Conservation (phyloP, 768 basidiomycete genomes). For the Russula ochroleuca region DNA sequence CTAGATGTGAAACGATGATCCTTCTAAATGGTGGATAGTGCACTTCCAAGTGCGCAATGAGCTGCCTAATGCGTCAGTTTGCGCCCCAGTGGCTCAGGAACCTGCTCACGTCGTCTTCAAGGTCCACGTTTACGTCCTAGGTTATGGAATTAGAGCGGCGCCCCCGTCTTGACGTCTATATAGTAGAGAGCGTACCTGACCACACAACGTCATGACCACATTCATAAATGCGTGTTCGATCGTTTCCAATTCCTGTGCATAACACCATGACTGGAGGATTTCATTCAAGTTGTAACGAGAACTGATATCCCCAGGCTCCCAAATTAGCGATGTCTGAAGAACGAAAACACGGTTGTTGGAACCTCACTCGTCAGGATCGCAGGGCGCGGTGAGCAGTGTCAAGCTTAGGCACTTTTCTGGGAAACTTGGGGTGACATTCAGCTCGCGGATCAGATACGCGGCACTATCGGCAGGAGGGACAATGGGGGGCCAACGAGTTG, state of each 20-base stretch:
- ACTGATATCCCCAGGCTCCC: not conserved
- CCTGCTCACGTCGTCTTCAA: conserved; percentile 24
- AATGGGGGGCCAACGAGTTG: too few species aligned
- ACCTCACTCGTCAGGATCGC: conserved; percentile 19
- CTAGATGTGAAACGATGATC: conserved; percentile 18
- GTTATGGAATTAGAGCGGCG: not conserved
- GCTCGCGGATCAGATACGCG: not conserved
- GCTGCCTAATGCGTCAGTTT: conserved; percentile 13
- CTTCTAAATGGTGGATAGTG: conserved; percentile 29
- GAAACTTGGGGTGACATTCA: conserved; percentile 18
- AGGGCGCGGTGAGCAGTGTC: conserved; percentile 23
- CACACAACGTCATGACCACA: conserved; percentile 26
- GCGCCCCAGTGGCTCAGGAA: not conserved
- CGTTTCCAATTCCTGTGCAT: conserved; percentile 29
- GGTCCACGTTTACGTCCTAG: conserved; percentile 24
- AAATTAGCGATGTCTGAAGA: not conserved
- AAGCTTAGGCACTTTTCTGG: conserved; percentile 28
- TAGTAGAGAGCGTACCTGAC: conserved; percentile 20
- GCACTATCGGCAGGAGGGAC: not conserved
- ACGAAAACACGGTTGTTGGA: too few species aligned
- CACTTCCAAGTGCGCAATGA: conserved; percentile 28
- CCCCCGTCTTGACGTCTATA: not conserved
- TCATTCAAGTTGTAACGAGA: conserved; percentile 26
- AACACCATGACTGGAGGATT: conserved; percentile 30
- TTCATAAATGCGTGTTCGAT: conserved; percentile 30